Evolutionary conservation across 306 rosid species (phyloP).

Genomic region (Cicer yamashitae): DNA sequence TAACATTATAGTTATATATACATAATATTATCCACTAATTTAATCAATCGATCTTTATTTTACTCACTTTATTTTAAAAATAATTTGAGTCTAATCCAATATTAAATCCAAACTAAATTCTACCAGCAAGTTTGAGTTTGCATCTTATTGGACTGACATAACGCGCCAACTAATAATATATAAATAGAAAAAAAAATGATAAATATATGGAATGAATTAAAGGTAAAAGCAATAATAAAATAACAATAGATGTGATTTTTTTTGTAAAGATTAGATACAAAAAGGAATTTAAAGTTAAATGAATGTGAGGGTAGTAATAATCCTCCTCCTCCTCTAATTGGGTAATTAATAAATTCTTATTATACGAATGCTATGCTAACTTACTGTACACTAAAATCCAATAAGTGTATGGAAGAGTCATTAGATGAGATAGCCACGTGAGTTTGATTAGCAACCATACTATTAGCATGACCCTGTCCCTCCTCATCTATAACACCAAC

Average conservation of each 20-base stretch:
- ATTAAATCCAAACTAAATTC: no score
- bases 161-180: no score
- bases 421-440: conserved; percentile 59
- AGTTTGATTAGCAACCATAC: conserved; percentile 65
- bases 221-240: no score
- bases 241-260: background rate
- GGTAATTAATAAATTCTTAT: background rate
- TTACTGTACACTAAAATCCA: conserved; percentile 79
- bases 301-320: conserved; percentile 26
- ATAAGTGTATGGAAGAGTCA: conserved; percentile 55
- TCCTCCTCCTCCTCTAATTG: background rate
- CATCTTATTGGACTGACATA: no score
- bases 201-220: no score
- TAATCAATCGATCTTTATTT: no score
- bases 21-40: no score
- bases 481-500: conserved; percentile 46
- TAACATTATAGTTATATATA: no score
- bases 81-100: no score
- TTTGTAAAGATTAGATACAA: conserved; percentile 4
- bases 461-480: conserved; percentile 19
- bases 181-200: no score
- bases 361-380: background rate
- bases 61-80: no score
- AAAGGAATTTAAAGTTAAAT: conserved; percentile 20
- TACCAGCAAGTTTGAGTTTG: no score